Base-by-base conservation (phyloP, 2,329 filamentous ascomycete species). In the Macrophomina tecta region DNA sequence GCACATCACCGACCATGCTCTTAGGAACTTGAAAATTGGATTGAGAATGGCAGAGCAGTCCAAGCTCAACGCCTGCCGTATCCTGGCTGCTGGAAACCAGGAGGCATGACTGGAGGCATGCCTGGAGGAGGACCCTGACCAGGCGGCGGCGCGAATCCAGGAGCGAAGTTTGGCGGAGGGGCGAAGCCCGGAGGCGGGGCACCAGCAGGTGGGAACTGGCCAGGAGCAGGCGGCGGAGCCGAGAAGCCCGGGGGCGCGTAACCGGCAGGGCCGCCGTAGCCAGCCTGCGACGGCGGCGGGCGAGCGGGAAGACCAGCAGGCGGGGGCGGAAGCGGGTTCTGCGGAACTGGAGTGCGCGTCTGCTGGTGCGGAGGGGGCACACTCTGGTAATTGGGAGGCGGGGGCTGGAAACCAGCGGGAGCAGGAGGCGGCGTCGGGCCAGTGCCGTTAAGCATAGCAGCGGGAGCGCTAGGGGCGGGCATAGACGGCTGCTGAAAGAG, bases 271-370 rank as follows among this genome's bases (percentile, higher is more conserved):
- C 90, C 90, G 49, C 89, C 90, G 74, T 90, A 91, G 1, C 88
- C 89, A 60, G 82, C 88, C 72, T 90, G 87, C 16, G 84, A 87
- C 18, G 89, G 88, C 4, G 90, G 90, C n/a, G 90, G 90, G 46
- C 90, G 82, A 67, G 90, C 88, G 46, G 90, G 90, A 32, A 89
- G 76, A 34, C 85, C 85, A 7, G 85, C 81, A 14, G 86, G 85
- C 40, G 88, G 86, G 56, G 88, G 86, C 14, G 86, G 84, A 14
- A 89, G 84, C 36, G 87, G 83, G 65, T 82, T 78, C 74, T 48
- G 67, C 42, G 30, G 56, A 67, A 65, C 68, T 64, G 73, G 74
- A 8, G 71, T 71, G 48, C 74, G 71, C 56, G 69, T 77, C 51
- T 72, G 72, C 65, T 69, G 73, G 64, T 70, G 71, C 51, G 77